A percentile compares a stretch with the other conserved stretches of the same genome.
Conservation (phyloP, 129 eudicot species). For the Centaurea solstitialis region DNA sequence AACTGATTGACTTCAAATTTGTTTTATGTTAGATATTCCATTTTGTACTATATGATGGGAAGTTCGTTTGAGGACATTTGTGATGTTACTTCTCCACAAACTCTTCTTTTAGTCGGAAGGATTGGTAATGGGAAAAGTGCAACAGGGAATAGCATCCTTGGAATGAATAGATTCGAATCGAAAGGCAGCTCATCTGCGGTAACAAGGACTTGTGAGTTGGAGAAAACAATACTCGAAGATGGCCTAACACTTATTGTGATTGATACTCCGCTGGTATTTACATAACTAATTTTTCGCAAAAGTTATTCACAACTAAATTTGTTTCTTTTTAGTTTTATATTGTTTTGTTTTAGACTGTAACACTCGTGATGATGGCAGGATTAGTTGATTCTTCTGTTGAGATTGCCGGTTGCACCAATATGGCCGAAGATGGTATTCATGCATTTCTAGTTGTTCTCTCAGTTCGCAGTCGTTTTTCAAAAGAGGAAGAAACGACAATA, state of each 20-base stretch:
- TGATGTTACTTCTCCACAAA: constrained; percentile 13
- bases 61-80: not conserved
- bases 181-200: constrained; percentile 55
- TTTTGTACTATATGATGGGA: not conserved
- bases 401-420: constrained; percentile 58
- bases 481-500: constrained; percentile 56
- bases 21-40: not conserved
- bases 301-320: not conserved
- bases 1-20: not conserved
- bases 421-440: constrained; percentile 80
- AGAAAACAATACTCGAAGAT: constrained; percentile 37
- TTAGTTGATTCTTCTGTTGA: constrained; percentile 61
- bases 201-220: constrained; percentile 54
- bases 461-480: constrained; percentile 51
- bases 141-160: constrained; percentile 70
- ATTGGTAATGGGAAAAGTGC: constrained; percentile 90
- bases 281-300: too few species aligned
- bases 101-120: constrained; percentile 70
- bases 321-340: not conserved
- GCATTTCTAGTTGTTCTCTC: constrained; percentile 72
- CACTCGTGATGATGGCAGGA: constrained; percentile 42
- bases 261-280: constrained; percentile 46
- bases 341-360: not conserved
- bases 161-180: constrained; percentile 45
- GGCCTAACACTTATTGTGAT: constrained; percentile 67